phyloP scores from a whole-genome alignment of 257 asterid genomes.

The Nicotiana attenuata region DNA sequence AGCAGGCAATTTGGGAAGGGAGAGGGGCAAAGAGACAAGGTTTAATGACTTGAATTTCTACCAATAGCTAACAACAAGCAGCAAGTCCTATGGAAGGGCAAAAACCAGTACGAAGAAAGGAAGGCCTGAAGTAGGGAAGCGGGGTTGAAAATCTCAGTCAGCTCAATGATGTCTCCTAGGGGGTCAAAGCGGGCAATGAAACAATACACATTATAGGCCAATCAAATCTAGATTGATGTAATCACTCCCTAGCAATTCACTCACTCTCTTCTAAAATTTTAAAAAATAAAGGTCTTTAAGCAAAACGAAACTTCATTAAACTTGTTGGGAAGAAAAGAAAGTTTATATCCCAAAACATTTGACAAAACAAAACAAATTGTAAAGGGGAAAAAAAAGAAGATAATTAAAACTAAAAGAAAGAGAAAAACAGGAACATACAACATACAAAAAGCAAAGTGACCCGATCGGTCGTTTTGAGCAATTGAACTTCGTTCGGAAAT shows the following conservation, averaged over 20 bases:
- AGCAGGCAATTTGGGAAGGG: background rate
- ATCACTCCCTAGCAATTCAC: background rate
- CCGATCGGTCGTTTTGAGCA: no score
- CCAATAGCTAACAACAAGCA: background rate
- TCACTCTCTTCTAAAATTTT: background rate
- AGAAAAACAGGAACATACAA: background rate
- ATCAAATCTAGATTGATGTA: background rate
- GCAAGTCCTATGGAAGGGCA: background rate
- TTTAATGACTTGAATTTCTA: background rate
- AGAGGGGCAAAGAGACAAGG: background rate
- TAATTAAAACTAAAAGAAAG: background rate
- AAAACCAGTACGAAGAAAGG: background rate
- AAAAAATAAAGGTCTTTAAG: background rate
- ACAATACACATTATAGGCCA: background rate
- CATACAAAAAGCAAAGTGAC: background rate
- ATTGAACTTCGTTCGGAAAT: no score
- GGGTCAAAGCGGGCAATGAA: background rate
- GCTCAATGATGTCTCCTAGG: background rate
- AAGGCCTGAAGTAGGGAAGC: background rate
- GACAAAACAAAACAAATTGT: background rate
- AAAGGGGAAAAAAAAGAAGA: background rate
- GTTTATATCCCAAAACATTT: background rate
- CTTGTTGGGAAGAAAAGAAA: background rate
- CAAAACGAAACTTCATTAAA: background rate
- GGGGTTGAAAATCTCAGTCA: background rate